These are phyloP conservation scores for Penicillium sp. DNA, from an alignment of 2,329 filamentous ascomycete species.

Conservation along the genomic window DNA sequence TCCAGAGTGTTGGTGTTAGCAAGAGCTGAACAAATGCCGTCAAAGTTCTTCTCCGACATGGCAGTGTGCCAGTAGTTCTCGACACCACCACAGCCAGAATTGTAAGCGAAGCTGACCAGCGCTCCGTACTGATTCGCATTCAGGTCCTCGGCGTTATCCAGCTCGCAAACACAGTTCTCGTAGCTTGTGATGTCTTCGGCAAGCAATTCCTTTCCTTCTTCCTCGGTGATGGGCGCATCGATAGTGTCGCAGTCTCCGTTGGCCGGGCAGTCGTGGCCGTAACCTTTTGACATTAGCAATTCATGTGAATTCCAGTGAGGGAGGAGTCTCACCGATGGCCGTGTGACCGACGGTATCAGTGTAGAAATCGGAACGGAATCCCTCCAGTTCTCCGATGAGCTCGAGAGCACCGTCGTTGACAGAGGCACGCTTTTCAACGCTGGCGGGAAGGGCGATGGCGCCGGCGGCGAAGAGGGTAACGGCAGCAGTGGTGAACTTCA, in stretches of 20 bases:
- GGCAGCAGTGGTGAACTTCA: background rate
- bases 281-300: background rate
- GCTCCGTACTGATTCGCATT: slow-evolving; percentile 6
- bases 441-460: slow-evolving; percentile 1
- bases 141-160: slow-evolving; percentile 4
- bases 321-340: slow-evolving; percentile 3
- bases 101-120: slow-evolving; percentile 8
- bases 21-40: slow-evolving; percentile 7
- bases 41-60: slow-evolving; percentile 7
- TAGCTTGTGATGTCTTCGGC: slow-evolving; percentile 2
- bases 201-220: slow-evolving; percentile 2
- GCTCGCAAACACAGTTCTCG: slow-evolving; percentile 5
- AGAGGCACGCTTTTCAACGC: background rate
- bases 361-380: slow-evolving; percentile 4
- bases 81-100: slow-evolving; percentile 8
- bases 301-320: background rate
- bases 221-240: slow-evolving; percentile 1
- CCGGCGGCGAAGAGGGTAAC: background rate
- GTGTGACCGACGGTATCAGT: slow-evolving; percentile 1
- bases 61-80: slow-evolving; percentile 2
- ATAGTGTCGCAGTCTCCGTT: slow-evolving; percentile 4
- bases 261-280: slow-evolving; percentile 6
- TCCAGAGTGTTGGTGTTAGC: slow-evolving; percentile 3
- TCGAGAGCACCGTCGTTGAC: slow-evolving; percentile 1
- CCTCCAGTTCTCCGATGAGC: slow-evolving; percentile 3